phyloP scores from a whole-genome alignment of 2,329 filamentous ascomycete species.

The Fusarium aywerte region DNA sequence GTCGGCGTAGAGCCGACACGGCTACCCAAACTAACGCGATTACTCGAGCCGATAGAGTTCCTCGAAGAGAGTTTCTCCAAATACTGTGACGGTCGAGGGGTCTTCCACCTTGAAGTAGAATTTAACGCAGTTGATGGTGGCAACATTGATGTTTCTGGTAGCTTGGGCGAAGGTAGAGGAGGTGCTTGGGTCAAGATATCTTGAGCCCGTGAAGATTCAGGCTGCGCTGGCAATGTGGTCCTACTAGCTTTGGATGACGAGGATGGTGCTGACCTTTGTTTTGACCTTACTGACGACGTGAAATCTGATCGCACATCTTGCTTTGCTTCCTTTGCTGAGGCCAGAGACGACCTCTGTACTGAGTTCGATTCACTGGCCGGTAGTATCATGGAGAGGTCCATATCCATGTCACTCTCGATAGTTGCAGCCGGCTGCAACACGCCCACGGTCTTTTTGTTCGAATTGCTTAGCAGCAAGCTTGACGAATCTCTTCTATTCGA shows the following conservation, averaged over 20 bases:
- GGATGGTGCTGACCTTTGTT: background rate
- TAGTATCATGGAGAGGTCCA: conserved; percentile 18
- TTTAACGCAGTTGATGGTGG: conserved; percentile 32
- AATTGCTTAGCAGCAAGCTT: background rate
- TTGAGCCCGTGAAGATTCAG: conserved; percentile 16
- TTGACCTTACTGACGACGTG: background rate
- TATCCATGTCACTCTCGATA: conserved; percentile 32
- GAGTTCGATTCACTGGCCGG: background rate
- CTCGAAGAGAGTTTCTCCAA: conserved; percentile 35
- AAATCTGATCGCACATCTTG: background rate
- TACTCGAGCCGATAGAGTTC: background rate
- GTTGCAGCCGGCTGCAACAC: background rate
- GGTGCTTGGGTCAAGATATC: conserved; percentile 24
- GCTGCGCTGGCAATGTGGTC: background rate
- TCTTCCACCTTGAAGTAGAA: conserved; percentile 21
- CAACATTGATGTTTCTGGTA: conserved; percentile 28
- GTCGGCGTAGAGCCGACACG: conserved; percentile 21
- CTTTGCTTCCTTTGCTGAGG: background rate
- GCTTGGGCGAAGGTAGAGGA: conserved; percentile 31
- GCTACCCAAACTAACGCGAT: background rate
- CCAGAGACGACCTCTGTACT: background rate
- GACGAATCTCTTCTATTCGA: background rate
- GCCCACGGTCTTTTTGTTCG: background rate
- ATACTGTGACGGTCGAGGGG: conserved; percentile 41
- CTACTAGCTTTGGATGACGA: background rate